Evolutionary conservation across 2,329 filamentous ascomycete species (phyloP).

Genomic region (Talaromyces sp.): DNA sequence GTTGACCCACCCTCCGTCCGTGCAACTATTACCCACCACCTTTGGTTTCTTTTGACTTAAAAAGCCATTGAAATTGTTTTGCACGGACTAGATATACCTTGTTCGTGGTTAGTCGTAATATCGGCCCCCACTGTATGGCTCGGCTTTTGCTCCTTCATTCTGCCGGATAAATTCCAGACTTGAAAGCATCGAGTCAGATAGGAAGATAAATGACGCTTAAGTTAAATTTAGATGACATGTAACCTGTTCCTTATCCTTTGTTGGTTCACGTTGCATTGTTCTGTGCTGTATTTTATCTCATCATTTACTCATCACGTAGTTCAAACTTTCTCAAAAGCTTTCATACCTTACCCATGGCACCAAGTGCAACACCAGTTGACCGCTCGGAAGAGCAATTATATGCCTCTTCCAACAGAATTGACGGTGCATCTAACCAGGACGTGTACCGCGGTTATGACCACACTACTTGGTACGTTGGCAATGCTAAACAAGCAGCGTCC

Average conservation of each 20-base stretch:
- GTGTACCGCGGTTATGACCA: conserved; percentile 65
- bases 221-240: neutral
- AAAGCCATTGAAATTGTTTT: neutral
- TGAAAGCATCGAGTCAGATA: neutral
- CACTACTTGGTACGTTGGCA: conserved; percentile 88
- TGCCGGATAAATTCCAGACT: neutral
- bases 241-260: neutral
- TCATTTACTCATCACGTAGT: neutral
- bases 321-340: neutral
- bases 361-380: neutral
- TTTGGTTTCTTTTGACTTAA: neutral
- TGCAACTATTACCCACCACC: neutral
- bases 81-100: neutral
- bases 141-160: neutral
- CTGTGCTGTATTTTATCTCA: neutral
- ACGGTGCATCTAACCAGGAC: neutral
- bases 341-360: neutral
- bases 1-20: neutral
- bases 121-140: neutral
- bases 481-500: conserved; percentile 83
- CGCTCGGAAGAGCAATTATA: neutral
- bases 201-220: neutral
- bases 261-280: neutral
- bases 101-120: neutral
- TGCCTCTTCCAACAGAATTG: neutral